Conservation (phyloP, 208 protist species). For the Acanthamoeba castellanii region DNA sequence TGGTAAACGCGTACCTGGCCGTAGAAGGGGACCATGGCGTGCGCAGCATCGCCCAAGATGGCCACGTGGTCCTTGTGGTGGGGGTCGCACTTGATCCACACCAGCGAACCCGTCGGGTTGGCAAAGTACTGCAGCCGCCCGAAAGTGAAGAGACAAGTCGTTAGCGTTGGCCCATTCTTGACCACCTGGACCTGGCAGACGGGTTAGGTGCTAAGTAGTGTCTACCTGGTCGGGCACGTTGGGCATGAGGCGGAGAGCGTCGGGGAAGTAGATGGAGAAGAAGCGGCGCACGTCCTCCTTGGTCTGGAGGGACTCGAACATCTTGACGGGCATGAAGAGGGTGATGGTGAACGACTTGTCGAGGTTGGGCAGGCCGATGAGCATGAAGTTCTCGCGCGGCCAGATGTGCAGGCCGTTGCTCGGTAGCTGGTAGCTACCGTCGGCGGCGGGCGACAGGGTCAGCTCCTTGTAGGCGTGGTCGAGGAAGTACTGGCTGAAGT, state of each 20-base stretch:
- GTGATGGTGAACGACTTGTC: conserved; percentile 81
- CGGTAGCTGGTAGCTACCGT: conserved; percentile 31
- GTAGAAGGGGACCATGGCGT: conserved; percentile 86
- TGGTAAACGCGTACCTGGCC: conserved; percentile 23
- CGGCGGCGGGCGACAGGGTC: background rate
- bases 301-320: conserved; percentile 75
- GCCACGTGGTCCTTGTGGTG: conserved; percentile 37
- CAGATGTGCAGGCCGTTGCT: conserved; percentile 82
- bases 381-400: conserved; percentile 82
- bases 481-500: conserved; percentile 73
- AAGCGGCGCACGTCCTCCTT: conserved; percentile 70
- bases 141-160: background rate
- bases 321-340: conserved; percentile 77
- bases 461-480: conserved; percentile 78
- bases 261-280: conserved; percentile 78
- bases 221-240: conserved; percentile 26
- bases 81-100: conserved; percentile 80
- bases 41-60: conserved; percentile 79
- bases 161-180: background rate
- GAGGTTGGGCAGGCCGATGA: conserved; percentile 84
- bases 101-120: conserved; percentile 79
- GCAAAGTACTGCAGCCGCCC: conserved; percentile 39
- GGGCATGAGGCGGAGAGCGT: conserved; percentile 77
- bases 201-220: background rate
- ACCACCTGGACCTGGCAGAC: background rate